Base-by-base conservation (phyloP, 257 asterid genomes). In the Gardenia jasminoides region DNA sequence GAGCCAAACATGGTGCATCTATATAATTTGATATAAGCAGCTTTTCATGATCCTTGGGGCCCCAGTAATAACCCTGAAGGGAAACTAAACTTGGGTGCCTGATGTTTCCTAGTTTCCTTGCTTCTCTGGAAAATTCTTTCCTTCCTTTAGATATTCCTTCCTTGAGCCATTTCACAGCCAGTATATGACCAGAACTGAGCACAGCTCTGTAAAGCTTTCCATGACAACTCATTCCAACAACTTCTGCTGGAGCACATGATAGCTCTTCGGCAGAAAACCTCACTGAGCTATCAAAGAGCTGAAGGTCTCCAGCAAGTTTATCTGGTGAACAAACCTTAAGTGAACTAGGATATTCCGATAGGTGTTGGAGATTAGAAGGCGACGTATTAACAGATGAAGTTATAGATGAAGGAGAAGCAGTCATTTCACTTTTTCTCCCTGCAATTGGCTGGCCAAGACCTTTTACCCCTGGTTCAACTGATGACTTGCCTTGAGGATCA, bases 21-120 rank as follows among this genome's bases (percentile, higher is more conserved):
- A 84, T 67, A 76, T 83, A 93, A 76, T 84, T 88, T 4, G 98
- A 89, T 82, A 93, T 82, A 84, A 93, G 85, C 10, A 93, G 89
- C 88, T 91, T 89, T 88, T 93, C 98, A 33, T 91, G 98, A 78
- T 90, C 98, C 78, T 85, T 90, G 19, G 97, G 97, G 65, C 98
- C 98, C 95, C 98, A 92, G 73, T 92, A 92, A 85, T 88, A 92
- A 52, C 97, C 97, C 56, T 82, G 91, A 52, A 92, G 91, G 52
- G 96, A 84, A 59, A 91, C 93, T 76, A 92, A 80, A 85, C 87
- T 89, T 5, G 92, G 91, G 76, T 92, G 95, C 64, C 92, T 77
- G 72, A 92, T 89, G 74, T 83, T 90, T 71, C 97, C 97, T 41
- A 92, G 90, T 82, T 92, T 91, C 86, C 88, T 92, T 24, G 91